phyloP scores from a whole-genome alignment of 768 basidiomycete species.

The Hydnomerulius pinastri region DNA sequence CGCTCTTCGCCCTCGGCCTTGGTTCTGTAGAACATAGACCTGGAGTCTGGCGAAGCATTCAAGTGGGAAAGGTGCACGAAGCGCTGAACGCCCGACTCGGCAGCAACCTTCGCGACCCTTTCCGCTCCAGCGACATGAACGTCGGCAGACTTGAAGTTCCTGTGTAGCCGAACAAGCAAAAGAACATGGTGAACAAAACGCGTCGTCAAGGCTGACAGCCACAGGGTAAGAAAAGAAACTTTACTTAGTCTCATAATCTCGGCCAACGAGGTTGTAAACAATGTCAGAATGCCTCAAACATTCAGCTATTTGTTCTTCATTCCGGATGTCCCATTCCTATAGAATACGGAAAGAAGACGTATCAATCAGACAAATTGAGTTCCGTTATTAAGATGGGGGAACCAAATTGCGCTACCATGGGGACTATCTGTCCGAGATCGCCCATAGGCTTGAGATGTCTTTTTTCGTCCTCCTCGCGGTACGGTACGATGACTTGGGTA shows the following conservation, averaged over 20 bases:
- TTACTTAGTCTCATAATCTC: constrained; percentile 95
- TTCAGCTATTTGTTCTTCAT: constrained; percentile 89
- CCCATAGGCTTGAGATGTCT: constrained; percentile 91
- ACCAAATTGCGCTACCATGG: constrained; percentile 63
- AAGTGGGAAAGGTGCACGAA: constrained; percentile 95
- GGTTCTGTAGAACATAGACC: constrained; percentile 82
- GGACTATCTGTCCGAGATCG: constrained; percentile 94
- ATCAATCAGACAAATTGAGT: constrained; percentile 27
- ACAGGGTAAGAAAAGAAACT: constrained; percentile 23
- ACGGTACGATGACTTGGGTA: constrained; percentile 92
- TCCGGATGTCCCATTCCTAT: constrained; percentile 95
- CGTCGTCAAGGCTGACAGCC: constrained; percentile 5
- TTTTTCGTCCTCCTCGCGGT: constrained; percentile 92
- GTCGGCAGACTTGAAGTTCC: constrained; percentile 84
- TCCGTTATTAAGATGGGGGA: constrained; percentile 1
- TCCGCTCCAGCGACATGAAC: constrained; percentile 85
- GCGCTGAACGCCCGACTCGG: constrained; percentile 74
- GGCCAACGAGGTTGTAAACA: constrained; percentile 93
- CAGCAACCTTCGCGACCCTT: constrained; percentile 82
- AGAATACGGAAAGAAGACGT: constrained; percentile 6
- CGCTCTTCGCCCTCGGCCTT: constrained; percentile 90
- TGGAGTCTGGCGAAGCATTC: constrained; percentile 79
- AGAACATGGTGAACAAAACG: constrained; percentile 11
- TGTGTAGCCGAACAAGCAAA: constrained; percentile 34
- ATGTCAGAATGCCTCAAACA: constrained; percentile 93